Conservation (phyloP, 2,329 filamentous ascomycete genomes). For the Graphiopsis chlorocephala region DNA sequence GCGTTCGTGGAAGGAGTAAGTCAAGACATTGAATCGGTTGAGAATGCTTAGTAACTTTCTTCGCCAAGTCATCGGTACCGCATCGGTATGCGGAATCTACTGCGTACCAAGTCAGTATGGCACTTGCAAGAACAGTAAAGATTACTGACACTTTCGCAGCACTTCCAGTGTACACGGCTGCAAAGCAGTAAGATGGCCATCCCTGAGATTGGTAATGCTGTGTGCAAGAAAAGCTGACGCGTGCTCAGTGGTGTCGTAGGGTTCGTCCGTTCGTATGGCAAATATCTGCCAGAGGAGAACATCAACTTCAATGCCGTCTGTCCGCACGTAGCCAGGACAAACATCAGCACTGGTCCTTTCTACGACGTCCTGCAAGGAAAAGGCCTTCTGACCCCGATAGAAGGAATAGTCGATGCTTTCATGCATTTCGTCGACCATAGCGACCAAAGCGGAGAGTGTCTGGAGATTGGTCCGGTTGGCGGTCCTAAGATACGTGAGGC, state of each 20-base stretch:
- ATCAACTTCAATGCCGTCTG: slow-evolving; percentile 45
- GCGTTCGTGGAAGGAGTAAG: slow-evolving; percentile 41
- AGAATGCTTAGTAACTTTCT: not conserved
- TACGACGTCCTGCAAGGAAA: slow-evolving; percentile 38
- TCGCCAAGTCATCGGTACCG: slow-evolving; percentile 19
- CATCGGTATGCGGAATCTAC: slow-evolving; percentile 45
- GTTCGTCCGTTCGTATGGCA: slow-evolving; percentile 42
- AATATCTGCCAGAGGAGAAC: slow-evolving; percentile 38
- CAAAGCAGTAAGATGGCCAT: slow-evolving; percentile 35
- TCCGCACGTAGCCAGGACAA: slow-evolving; percentile 42
- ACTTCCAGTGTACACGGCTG: slow-evolving; percentile 44
- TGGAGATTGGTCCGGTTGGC: slow-evolving; percentile 42
- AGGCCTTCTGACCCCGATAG: slow-evolving; percentile 40
- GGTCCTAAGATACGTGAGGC: slow-evolving; percentile 30
- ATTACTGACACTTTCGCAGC: slow-evolving; percentile 20
- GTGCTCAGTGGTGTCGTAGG: slow-evolving; percentile 35
- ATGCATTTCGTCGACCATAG: slow-evolving; percentile 36
- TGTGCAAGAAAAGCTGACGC: not conserved
- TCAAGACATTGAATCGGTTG: not conserved
- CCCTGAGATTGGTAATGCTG: not conserved
- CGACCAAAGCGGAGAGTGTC: slow-evolving; percentile 40
- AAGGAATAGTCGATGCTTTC: slow-evolving; percentile 41
- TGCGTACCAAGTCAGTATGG: slow-evolving; percentile 35
- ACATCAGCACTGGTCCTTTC: slow-evolving; percentile 38
- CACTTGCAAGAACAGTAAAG: not conserved